A percentile compares a stretch with the other conserved stretches of the same genome.
Conservation (phyloP, 352 stramenopile species). For the Globisporangium polare region DNA sequence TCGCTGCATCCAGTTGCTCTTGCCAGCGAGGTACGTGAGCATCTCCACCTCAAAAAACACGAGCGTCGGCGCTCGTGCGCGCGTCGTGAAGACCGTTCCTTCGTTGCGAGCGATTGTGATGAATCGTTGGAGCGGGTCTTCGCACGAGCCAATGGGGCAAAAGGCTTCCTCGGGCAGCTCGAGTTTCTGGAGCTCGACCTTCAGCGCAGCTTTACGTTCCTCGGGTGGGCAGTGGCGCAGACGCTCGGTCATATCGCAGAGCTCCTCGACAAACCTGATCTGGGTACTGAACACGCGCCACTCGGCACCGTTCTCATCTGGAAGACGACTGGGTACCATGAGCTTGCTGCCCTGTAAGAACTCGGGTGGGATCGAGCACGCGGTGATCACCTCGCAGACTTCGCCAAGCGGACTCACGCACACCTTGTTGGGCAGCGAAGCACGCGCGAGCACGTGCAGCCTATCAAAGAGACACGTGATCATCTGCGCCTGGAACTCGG, state of each 20-base stretch:
- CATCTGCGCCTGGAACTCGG: conserved; percentile 49
- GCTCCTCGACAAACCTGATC: conserved; percentile 63
- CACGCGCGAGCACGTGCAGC: conserved; percentile 44
- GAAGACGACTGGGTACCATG: conserved; percentile 11
- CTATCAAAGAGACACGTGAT: conserved; percentile 67
- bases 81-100: conserved; percentile 86
- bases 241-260: conserved; percentile 75
- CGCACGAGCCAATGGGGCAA: conserved; percentile 63
- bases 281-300: conserved; percentile 60
- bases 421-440: conserved; percentile 17
- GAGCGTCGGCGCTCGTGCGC: conserved; percentile 74
- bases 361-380: conserved; percentile 38
- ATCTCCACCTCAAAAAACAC: conserved; percentile 83
- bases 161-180: conserved; percentile 55
- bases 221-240: conserved; percentile 52
- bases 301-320: conserved; percentile 21
- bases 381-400: conserved; percentile 54
- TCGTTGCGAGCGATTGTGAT: conserved; percentile 60
- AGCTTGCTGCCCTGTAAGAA: conserved; percentile 37
- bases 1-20: conserved; percentile 55
- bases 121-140: conserved; percentile 58
- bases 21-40: conserved; percentile 28
- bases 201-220: conserved; percentile 58
- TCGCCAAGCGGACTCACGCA: conserved; percentile 37
- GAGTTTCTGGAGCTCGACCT: conserved; percentile 55